A percentile compares a stretch with the other conserved stretches of the same genome.
phyloP scores from a whole-genome alignment of 2,329 filamentous ascomycete genomes.

The Colletotrichum sp. region DNA sequence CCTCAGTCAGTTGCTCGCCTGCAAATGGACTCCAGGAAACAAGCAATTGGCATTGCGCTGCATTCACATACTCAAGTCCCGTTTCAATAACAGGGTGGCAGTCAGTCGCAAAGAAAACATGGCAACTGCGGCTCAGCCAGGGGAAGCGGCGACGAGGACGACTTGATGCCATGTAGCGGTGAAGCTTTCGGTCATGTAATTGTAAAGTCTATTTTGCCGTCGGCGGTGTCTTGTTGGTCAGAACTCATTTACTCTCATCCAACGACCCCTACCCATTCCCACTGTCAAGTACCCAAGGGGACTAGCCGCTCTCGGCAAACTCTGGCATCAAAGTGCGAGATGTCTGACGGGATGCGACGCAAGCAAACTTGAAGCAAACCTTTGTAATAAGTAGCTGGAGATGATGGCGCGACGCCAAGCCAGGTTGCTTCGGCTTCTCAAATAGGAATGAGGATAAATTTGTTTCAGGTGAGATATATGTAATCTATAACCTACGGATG shows the following conservation, averaged over 20 bases:
- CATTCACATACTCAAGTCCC: neutral
- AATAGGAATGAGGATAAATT: neutral
- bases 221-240: neutral
- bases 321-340: neutral
- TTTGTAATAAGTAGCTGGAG: neutral
- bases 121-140: neutral
- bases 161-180: neutral
- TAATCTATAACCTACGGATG: neutral
- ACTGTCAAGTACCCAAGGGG: neutral
- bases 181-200: neutral
- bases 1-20: neutral
- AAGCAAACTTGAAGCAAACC: neutral
- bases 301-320: neutral
- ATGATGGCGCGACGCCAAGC: neutral
- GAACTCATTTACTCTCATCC: neutral
- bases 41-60: neutral
- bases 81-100: neutral
- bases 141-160: neutral
- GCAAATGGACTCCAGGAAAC: neutral
- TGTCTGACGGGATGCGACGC: neutral
- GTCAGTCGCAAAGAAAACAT: neutral
- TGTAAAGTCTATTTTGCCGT: neutral
- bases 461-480: neutral
- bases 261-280: neutral
- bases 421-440: neutral